Evolutionary conservation across 1,284 basidiomycete genomes (phyloP).

Genomic region (Cryptococcus sp.): DNA sequence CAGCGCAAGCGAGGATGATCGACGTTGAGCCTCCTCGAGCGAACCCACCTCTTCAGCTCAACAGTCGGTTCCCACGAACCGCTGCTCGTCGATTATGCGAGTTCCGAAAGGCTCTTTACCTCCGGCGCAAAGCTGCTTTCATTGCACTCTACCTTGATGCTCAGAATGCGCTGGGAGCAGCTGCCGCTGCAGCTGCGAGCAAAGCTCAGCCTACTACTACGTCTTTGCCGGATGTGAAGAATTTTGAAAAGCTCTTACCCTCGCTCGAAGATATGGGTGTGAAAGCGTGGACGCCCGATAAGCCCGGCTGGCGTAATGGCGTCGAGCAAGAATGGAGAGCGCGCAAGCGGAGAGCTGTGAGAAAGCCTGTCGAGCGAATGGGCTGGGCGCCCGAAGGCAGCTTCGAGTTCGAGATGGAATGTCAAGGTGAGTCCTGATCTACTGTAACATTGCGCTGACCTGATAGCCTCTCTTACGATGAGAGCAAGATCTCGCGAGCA

Average conservation of each 20-base stretch:
- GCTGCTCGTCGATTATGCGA: constrained; percentile 7
- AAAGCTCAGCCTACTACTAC: constrained; percentile 4
- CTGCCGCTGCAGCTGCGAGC: constrained; percentile 1
- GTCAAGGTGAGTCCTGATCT: constrained; percentile 33
- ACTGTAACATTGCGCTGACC: background rate
- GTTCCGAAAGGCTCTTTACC: constrained; percentile 33
- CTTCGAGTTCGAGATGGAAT: constrained; percentile 48
- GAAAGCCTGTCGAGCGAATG: constrained; percentile 33
- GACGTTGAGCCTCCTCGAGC: no score
- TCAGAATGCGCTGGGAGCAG: constrained; percentile 27
- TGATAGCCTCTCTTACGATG: constrained; percentile 26
- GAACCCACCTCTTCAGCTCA: no score
- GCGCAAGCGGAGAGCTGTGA: constrained; percentile 20
- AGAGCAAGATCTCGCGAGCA: constrained; percentile 29
- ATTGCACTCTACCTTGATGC: constrained; percentile 45
- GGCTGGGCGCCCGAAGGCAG: constrained; percentile 52
- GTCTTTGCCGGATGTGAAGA: constrained; percentile 15
- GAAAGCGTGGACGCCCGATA: constrained; percentile 39
- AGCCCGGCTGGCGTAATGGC: constrained; percentile 37
- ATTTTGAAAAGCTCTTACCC: constrained; percentile 31
- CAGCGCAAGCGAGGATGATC: constrained; percentile 11
- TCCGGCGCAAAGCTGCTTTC: constrained; percentile 41
- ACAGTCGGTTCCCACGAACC: no score
- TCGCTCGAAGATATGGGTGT: constrained; percentile 38
- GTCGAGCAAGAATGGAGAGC: constrained; percentile 21